Conservation (phyloP, 306 rosid genomes). For the Clitoria ternatea region DNA sequence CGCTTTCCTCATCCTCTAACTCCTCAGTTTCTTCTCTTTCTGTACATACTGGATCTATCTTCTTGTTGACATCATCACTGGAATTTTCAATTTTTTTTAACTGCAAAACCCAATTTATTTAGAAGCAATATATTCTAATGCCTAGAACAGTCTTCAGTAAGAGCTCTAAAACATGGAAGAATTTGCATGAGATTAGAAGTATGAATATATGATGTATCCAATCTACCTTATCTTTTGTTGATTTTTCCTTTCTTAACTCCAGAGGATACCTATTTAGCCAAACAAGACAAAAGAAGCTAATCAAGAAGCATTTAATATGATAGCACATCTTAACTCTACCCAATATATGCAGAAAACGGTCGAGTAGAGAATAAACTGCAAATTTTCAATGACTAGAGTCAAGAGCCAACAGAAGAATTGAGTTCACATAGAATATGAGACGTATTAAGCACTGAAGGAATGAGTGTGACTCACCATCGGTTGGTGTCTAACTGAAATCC, state of each 20-base stretch:
- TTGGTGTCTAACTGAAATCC: slow-evolving; percentile 84
- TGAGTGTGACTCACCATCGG: slow-evolving; percentile 70
- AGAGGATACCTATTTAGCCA: slow-evolving; percentile 77
- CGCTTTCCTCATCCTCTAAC: slow-evolving; percentile 47
- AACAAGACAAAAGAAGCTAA: slow-evolving; percentile 29
- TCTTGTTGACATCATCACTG: slow-evolving; percentile 30
- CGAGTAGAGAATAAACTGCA: background rate
- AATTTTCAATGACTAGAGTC: background rate
- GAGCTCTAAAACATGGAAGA: background rate
- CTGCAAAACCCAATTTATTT: slow-evolving; percentile 41
- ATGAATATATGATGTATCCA: slow-evolving; percentile 1
- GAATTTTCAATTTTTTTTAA: slow-evolving; percentile 50
- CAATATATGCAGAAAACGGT: slow-evolving; percentile 12
- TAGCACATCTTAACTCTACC: slow-evolving; percentile 2
- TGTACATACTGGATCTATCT: slow-evolving; percentile 37
- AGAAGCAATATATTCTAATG: slow-evolving; percentile 17
- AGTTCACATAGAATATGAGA: slow-evolving; percentile 2
- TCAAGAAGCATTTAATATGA: slow-evolving; percentile 2
- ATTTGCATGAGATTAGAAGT: slow-evolving; percentile 5
- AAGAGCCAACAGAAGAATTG: slow-evolving; percentile 3
- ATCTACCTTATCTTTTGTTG: slow-evolving; percentile 77
- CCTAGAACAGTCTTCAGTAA: slow-evolving; percentile 11
- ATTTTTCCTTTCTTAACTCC: slow-evolving; percentile 91
- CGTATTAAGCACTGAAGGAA: background rate
- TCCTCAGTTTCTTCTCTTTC: slow-evolving; percentile 49